These are phyloP conservation scores for Plasmodium ovale DNA, from an alignment of 169 alveolate species.

Conservation along the genomic window DNA sequence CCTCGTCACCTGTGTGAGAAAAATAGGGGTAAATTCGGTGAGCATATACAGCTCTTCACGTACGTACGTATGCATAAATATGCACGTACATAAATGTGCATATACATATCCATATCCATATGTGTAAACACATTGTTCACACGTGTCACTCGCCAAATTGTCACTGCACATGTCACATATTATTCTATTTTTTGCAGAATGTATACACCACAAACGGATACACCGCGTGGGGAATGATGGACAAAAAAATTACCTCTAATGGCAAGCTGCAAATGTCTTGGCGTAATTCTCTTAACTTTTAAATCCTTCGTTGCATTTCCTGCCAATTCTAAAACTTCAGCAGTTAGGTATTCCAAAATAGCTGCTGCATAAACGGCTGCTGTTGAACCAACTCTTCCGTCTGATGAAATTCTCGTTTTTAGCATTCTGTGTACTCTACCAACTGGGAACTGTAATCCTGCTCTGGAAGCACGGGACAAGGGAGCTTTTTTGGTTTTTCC, in stretches of 20 bases:
- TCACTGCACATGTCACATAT: not conserved
- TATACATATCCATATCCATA: not conserved
- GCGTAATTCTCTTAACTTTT: constrained; percentile 96
- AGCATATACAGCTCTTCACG: too few relatives aligned
- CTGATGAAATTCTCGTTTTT: constrained; percentile 96
- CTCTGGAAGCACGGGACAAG: constrained; percentile 98
- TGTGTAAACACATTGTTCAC: not conserved
- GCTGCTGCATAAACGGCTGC: constrained; percentile 99
- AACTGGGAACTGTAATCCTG: constrained; percentile 99
- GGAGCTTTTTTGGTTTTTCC: constrained; percentile 98
- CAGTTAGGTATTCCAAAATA: constrained; percentile 98
- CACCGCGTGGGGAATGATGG: not conserved
- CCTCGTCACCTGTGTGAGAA: constrained; percentile 96
- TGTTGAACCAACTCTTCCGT: constrained; percentile 99
- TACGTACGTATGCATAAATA: too few relatives aligned
- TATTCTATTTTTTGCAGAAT: too few relatives aligned
- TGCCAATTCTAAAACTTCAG: constrained; percentile 99
- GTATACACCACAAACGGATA: too few relatives aligned
- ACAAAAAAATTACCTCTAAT: constrained; percentile 77
- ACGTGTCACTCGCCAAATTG: too few relatives aligned
- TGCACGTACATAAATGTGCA: not conserved
- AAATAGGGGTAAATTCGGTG: too few relatives aligned
- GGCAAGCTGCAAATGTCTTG: constrained; percentile 98
- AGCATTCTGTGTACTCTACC: constrained; percentile 99
- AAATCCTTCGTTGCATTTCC: constrained; percentile 99